These are phyloP conservation scores for Ormosia semicastrata DNA, from an alignment of 306 rosid species.

Conservation along the genomic window DNA sequence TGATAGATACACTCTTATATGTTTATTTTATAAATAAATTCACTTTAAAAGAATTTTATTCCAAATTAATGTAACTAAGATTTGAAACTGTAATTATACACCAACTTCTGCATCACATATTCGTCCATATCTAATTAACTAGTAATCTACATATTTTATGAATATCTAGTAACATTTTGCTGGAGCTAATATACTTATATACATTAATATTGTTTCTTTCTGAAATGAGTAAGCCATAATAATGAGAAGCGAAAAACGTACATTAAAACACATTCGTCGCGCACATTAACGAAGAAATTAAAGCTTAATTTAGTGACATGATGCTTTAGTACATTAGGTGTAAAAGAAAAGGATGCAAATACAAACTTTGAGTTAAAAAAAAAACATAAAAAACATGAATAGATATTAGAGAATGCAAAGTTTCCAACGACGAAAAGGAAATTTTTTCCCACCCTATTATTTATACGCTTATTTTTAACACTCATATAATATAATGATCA, in stretches of 20 bases:
- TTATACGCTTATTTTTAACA: too few relatives aligned
- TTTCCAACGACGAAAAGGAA: not conserved
- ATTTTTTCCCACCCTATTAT: too few relatives aligned
- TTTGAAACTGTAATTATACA: too few relatives aligned
- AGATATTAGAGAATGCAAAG: not conserved
- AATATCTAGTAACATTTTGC: not conserved
- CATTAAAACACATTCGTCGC: not conserved
- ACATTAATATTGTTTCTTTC: not conserved
- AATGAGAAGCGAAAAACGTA: not conserved
- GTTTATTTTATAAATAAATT: too few relatives aligned
- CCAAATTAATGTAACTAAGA: too few relatives aligned
- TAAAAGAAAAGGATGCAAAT: not conserved
- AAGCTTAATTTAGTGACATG: not conserved
- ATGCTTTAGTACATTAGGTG: not conserved
- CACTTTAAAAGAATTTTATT: too few relatives aligned
- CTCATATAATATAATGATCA: too few relatives aligned
- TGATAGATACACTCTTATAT: too few relatives aligned
- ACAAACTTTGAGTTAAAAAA: not conserved
- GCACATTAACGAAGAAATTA: not conserved
- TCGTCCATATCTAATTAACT: too few relatives aligned
- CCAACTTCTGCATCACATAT: too few relatives aligned
- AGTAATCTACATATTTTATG: too few relatives aligned
- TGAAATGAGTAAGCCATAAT: not conserved
- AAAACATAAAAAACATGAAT: not conserved
- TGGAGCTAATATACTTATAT: not conserved